Percentiles rank a stretch among this genome's conserved stretches.
Evolutionary conservation across 2,329 filamentous ascomycete genomes (phyloP).

Genomic region (Colletotrichum tofieldiae): DNA sequence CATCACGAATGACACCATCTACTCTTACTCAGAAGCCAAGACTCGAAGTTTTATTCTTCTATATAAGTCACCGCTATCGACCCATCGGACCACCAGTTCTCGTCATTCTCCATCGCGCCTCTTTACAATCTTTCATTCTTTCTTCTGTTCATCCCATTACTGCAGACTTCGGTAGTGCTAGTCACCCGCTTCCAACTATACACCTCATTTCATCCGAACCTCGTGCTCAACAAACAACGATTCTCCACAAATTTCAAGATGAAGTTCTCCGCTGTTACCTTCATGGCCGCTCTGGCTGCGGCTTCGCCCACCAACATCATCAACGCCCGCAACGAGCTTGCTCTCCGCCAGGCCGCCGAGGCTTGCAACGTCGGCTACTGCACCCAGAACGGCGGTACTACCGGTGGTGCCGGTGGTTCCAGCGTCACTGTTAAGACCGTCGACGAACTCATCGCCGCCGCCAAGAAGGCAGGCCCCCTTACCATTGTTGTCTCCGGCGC

Average conservation of each 20-base stretch:
- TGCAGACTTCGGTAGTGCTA: conserved; percentile 24
- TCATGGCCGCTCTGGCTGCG: conserved; percentile 39
- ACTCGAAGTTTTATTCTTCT: not conserved
- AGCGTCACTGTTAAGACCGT: conserved; percentile 50
- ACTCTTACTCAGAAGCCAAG: not conserved
- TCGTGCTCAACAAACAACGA: not conserved
- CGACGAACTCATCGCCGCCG: conserved; percentile 48
- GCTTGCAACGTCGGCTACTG: conserved; percentile 51
- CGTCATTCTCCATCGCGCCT: conserved; percentile 1
- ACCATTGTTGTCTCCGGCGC: conserved; percentile 51
- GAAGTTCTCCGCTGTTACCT: conserved; percentile 40
- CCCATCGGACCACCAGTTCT: not conserved
- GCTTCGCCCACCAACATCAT: conserved; percentile 39
- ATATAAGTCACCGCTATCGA: conserved; percentile 26
- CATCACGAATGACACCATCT: conserved; percentile 4
- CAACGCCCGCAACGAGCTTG: conserved; percentile 39
- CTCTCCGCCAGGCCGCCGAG: conserved; percentile 39
- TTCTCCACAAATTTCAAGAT: conserved; percentile 42
- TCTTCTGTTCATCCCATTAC: conserved; percentile 14
- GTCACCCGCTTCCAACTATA: conserved; percentile 4
- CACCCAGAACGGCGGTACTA: conserved; percentile 52
- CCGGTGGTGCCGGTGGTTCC: conserved; percentile 49
- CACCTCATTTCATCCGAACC: not conserved
- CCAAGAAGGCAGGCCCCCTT: conserved; percentile 47
- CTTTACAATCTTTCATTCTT: conserved; percentile 15